Base-by-base conservation (phyloP, 1,284 basidiomycete genomes). In the Trichosporon sp. region DNA sequence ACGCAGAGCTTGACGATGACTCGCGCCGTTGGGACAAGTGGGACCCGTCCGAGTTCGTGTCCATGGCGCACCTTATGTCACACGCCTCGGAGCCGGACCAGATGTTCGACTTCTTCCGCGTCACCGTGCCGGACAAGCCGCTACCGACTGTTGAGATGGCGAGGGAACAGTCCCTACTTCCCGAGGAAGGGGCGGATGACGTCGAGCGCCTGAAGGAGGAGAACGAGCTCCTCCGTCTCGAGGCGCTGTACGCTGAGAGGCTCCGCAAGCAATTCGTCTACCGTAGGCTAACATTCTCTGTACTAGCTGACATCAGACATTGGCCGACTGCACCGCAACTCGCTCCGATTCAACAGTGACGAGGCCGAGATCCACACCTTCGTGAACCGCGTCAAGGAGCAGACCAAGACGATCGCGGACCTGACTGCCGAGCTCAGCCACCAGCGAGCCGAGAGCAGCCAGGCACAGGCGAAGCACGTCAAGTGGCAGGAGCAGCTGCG, bases 311-410 rank as follows among this genome's bases (percentile, higher is more conserved):
- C 51, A 26, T 11, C 43, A 81, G 81, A 83, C 70, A 80, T 82
- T 48, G 78, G 80, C 0, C 77, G 81, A 0, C 73, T 83, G 14
- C 81, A 83, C 71, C 74, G 74, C 63, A 77, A 78, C 65, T 78
- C 80, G 14, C 68, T 81, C 38, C 76, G 79, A 8, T 78, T 83
- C 74, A 80, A 78, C 71, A 78, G 75, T 51, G 81, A 83, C 71
- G 81, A 83, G 67, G 79, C 80, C 7, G 81, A 83, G 68, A 80
- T 83, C 37, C 78, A 83, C 72, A 81, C 77, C 69, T 80, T 82
- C 64, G 79, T 80, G 38, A 81, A 80, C 69, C 77, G 79, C 19
- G 69, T 81, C 63, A 83, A 83, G 74, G 80, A 81, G 70, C 80
- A 81, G 69, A 66, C 74, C 40, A 79, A 79, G 66, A 75, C 76